Evolutionary conservation across 2,329 filamentous ascomycete genomes (phyloP), one percentile per base, ranked within the genome.

Genomic region (Aspergillus hortae): DNA sequence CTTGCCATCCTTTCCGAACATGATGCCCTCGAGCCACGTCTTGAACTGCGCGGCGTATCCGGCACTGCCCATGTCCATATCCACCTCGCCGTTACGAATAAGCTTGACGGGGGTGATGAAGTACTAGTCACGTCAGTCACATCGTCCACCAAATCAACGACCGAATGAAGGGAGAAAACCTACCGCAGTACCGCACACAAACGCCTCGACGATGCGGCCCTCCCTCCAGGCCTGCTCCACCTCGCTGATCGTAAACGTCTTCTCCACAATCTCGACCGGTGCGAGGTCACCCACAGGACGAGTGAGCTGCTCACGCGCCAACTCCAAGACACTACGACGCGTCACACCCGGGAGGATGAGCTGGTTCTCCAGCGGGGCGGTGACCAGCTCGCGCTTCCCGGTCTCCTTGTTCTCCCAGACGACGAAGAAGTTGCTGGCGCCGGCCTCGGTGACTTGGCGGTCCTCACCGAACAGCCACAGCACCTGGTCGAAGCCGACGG

Each of bases 341-440:
- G 91, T 96, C 10, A 96, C 86, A 57, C 92, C 92, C 56, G 92
- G 88, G 3, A 96, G 79, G 61, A 96, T 95, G 55, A 96, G 80
- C 65, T 87, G 84, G 65, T 90, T 89, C 52, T 88, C 87, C 41
- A 96, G 74, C 7, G 90, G 89, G 2, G 92, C 90, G 2, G 92
- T 96, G 51, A 96, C 79, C 30, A 96, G 78, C 76, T 94, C 80
- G 21, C 81, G 66, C 62, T 77, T 80, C 6, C 81, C 85, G 0
- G 69, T 72, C 61, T 86, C 81, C 67, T 79, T 62, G 51, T 69
- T 68, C 38, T 65, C 81, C 89, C 88, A 91, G 11, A 96, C 77
- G 6, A 95, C 78, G 66, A 96, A 95, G 75, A 96, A 96, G 74
- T 96, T 96, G 65, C 85, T 89, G 11, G 90, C 92, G 4, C 92